Conservation (phyloP, 2,329 filamentous ascomycete genomes). For the Lasiodiplodia sp. region DNA sequence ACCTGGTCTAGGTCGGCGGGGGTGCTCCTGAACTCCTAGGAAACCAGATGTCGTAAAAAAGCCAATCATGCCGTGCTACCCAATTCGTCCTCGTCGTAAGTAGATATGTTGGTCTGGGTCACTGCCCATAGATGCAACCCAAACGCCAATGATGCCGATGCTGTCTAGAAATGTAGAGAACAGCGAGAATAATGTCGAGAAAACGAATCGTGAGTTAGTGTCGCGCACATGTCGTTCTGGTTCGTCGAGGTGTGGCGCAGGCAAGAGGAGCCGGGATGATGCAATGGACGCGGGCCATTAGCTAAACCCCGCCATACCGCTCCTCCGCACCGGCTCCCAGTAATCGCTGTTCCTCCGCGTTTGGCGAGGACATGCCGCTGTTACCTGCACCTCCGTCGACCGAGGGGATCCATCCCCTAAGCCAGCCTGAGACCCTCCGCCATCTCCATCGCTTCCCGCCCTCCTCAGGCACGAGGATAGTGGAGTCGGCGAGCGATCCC, state of each 20-base stretch:
- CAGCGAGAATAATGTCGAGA: background rate
- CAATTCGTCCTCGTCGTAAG: background rate
- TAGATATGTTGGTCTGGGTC: background rate
- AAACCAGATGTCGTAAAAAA: conserved; percentile 12
- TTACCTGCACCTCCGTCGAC: background rate
- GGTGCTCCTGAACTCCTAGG: conserved; percentile 14
- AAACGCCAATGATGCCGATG: conserved; percentile 22
- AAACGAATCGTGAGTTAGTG: background rate
- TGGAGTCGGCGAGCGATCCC: conserved; percentile 50
- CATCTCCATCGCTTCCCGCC: conserved; percentile 56
- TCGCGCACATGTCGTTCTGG: background rate
- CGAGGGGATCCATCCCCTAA: conserved; percentile 69
- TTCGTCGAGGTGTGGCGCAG: conserved; percentile 2
- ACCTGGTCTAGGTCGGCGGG: too few species aligned
- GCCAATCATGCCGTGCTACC: conserved; percentile 3
- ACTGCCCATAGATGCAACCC: background rate
- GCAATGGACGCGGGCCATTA: background rate
- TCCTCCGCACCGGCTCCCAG: conserved; percentile 18
- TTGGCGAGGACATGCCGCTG: conserved; percentile 15
- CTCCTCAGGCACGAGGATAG: conserved; percentile 52
- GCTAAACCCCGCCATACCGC: conserved; percentile 23
- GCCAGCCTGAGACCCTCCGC: conserved; percentile 68
- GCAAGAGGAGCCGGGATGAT: background rate
- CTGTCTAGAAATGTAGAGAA: background rate
- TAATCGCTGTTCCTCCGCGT: conserved; percentile 19